Base-by-base conservation (phyloP, 306 rosid species). In the Mimosa pudica region DNA sequence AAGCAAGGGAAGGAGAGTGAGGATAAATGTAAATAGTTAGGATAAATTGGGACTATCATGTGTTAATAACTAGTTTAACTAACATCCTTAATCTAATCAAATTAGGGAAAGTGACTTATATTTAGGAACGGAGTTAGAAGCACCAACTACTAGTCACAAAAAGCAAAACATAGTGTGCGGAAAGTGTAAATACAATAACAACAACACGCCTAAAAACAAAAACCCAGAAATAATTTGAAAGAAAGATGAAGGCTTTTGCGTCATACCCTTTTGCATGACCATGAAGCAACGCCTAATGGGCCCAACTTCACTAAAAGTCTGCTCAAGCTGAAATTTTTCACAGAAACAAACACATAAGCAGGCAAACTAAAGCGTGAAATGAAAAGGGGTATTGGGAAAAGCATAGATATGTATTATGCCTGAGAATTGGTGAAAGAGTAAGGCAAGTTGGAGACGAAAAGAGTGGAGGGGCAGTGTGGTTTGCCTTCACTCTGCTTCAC, bases 261-360 rank as follows among this genome's bases (percentile, higher is more conserved):
- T 76, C 80, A 70, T 76, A 95, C 98, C 98, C 77, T 91, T 91
- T 60, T 88, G 82, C 1, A 87, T 87, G 76, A 91, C 99, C 97
- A 95, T 83, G 89, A 93, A 95, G 77, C 97, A 89, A 47, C 98
- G 91, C 83, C 98, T 82, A 64, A 93, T 83, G 35, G 98, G 99
- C 73, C 99, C 99, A 42, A 91, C 91, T 63, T 91, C 98, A 64
- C 94, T 84, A 86, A 93, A 93, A 0, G 92, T 80, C 85, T 92
- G 96, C 76, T 92, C 98, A 73, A 92, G 88, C 98, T 94, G 89
- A 82, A 45, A 32, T 42, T 49, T 58, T 66, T 42, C 48, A 4
- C 17, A 3, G 0, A 44, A 82, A 73, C 0, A 65, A 11, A 70
- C 0, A 76, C 35, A 20, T 64, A 63, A 60, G 4, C 64, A 75